A percentile compares a stretch with the other conserved stretches of the same genome.
Conservation (phyloP, 768 basidiomycete species). For the Boletus rufocinnamomeus region DNA sequence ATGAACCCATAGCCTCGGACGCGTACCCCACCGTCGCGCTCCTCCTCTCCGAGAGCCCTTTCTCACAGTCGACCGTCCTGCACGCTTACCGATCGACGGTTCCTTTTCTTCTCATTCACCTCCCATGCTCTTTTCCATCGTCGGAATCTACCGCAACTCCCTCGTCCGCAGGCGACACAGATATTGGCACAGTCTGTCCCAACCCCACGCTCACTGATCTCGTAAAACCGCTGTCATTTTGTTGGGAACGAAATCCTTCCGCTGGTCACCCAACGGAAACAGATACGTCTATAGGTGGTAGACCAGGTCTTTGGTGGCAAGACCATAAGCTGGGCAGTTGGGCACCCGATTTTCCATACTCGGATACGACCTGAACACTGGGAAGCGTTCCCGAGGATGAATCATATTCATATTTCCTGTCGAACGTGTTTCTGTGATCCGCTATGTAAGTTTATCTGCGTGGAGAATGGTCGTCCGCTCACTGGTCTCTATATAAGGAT, state of each 20-base stretch:
- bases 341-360: conserved; percentile 14
- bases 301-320: conserved; percentile 47
- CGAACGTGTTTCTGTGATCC: neutral
- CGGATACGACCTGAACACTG: conserved; percentile 2
- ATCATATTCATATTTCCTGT: neutral
- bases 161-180: neutral
- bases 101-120: conserved; percentile 77
- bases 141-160: neutral
- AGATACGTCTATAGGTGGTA: conserved; percentile 11
- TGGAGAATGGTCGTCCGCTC: neutral
- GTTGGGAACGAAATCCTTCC: conserved; percentile 25
- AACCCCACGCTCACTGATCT: conserved; percentile 26
- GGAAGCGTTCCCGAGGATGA: too few relatives aligned
- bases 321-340: conserved; percentile 23
- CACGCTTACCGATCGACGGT: conserved; percentile 73
- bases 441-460: neutral
- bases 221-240: conserved; percentile 23
- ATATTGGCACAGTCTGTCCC: conserved; percentile 19
- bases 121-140: conserved; percentile 48
- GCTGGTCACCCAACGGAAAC: neutral
- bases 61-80: conserved; percentile 68
- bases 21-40: conserved; percentile 54
- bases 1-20: neutral
- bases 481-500: neutral
- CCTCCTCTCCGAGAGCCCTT: conserved; percentile 78